Base-by-base conservation (phyloP, 805 yeast genomes). In the Scheffersomyces stipitis region DNA sequence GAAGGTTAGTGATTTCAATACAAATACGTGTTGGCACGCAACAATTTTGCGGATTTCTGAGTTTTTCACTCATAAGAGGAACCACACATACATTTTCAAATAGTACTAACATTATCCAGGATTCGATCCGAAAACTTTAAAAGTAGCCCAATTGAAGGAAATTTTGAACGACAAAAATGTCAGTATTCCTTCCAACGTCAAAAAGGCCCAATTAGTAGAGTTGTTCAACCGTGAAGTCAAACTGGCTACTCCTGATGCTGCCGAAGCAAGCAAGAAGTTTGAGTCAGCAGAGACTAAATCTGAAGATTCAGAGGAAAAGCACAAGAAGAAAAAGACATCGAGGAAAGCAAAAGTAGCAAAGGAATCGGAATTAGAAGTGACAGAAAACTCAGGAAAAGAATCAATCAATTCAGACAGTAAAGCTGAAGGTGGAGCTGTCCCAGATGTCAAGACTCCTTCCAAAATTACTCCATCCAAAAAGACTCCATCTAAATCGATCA, bases 71-170 rank as follows among this genome's bases (percentile, higher is more conserved):
- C 15, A n/a, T 23, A 17, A 15, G 10, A 15, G 16, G 6, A 22
- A 15, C 17, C 10, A 13, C 24, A 2, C 9, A 13, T 30, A 15
- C 14, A 14, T 24, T 18, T 14, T n/a, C n/a, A n/a, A n/a, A n/a
- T n/a, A n/a, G n/a, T 38, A 46, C 61, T 57, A 35, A 65, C 50
- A 58, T 33, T n/a, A 30, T 51, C 49, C 56, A 60, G 86, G 73
- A n/a, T 87, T 86, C 58, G 81, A 88, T 54, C 84, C 91, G 5
- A 63, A 71, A 17, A 64, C 71, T 27, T 64, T 84, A 45, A 83
- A 80, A 34, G 81, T 86, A 15, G 78, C 89, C 3, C 78, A 85
- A 41, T 68, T 91, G 52, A 74, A 93, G 50, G 73, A 79, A 15
- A 71, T 87, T 15, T 66, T 91, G 36, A 60, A 69, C 9, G 81